Evolutionary conservation across 2,329 filamentous ascomycete genomes (phyloP).

Genomic region (Aspergillus sp.): DNA sequence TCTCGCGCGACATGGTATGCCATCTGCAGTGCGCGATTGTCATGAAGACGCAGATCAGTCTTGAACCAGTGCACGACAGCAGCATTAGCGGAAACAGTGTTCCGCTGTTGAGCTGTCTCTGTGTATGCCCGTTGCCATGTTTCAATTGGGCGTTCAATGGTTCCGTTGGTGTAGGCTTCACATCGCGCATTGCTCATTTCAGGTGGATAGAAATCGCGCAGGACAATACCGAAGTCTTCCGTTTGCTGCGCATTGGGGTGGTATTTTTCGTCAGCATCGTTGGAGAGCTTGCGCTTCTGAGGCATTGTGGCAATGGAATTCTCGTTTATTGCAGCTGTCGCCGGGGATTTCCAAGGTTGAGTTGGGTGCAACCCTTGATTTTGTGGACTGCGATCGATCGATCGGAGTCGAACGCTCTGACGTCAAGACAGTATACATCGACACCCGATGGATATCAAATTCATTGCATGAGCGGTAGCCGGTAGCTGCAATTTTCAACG

Average conservation of each 20-base stretch:
- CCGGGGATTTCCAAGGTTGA: background rate
- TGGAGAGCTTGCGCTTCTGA: background rate
- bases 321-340: background rate
- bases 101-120: conserved; percentile 58
- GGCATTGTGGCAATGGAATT: background rate
- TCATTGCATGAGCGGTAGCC: too few species aligned
- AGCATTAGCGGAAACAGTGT: conserved; percentile 53
- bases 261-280: conserved; percentile 15
- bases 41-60: conserved; percentile 69
- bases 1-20: conserved; percentile 68
- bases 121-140: conserved; percentile 60
- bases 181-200: conserved; percentile 84
- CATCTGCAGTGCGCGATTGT: conserved; percentile 70
- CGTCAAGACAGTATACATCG: background rate
- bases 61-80: conserved; percentile 91
- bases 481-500: too few species aligned
- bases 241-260: conserved; percentile 40
- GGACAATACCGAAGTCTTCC: conserved; percentile 61
- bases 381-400: background rate
- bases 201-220: conserved; percentile 75
- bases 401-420: background rate
- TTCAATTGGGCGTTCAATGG: conserved; percentile 72
- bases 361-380: background rate
- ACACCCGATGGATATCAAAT: background rate
- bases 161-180: conserved; percentile 68